Evolutionary conservation across 306 rosid species (phyloP).

Genomic region (Gynostemma pentaphyllum): DNA sequence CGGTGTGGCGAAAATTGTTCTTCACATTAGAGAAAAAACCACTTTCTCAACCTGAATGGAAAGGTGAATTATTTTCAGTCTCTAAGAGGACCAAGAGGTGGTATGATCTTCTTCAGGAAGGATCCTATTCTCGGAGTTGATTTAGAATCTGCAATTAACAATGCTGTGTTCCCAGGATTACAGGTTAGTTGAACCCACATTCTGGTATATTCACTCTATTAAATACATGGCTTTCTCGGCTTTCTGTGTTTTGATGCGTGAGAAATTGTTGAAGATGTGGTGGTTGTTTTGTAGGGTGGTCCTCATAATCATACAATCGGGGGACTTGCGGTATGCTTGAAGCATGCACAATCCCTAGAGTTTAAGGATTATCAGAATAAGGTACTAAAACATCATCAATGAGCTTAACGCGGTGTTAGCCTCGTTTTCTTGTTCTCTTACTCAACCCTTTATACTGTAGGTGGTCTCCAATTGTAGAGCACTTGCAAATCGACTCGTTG

Average conservation of each 20-base stretch:
- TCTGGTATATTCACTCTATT: background rate
- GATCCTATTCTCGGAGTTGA: constrained; percentile 66
- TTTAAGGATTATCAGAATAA: constrained; percentile 72
- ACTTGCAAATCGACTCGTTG: constrained; percentile 53
- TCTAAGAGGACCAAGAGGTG: constrained; percentile 92
- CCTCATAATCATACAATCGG: constrained; percentile 98
- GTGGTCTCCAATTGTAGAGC: constrained; percentile 84
- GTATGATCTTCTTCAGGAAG: constrained; percentile 96
- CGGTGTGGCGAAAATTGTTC: background rate
- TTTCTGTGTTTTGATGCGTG: too few species aligned
- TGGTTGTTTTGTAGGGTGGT: constrained; percentile 60
- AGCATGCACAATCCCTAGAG: constrained; percentile 61
- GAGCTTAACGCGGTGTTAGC: background rate
- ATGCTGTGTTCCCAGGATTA: constrained; percentile 87
- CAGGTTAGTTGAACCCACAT: constrained; percentile 41
- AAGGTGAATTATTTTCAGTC: constrained; percentile 39
- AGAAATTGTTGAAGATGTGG: background rate
- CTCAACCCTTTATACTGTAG: constrained; percentile 23
- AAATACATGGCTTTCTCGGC: background rate
- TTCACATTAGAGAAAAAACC: background rate
- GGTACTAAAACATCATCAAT: constrained; percentile 25
- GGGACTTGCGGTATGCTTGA: constrained; percentile 84
- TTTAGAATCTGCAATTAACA: constrained; percentile 79
- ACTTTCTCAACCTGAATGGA: background rate
- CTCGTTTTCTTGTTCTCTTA: constrained; percentile 12